phyloP scores from a whole-genome alignment of 2,329 filamentous ascomycete genomes.

The Rachicladosporium sp. region DNA sequence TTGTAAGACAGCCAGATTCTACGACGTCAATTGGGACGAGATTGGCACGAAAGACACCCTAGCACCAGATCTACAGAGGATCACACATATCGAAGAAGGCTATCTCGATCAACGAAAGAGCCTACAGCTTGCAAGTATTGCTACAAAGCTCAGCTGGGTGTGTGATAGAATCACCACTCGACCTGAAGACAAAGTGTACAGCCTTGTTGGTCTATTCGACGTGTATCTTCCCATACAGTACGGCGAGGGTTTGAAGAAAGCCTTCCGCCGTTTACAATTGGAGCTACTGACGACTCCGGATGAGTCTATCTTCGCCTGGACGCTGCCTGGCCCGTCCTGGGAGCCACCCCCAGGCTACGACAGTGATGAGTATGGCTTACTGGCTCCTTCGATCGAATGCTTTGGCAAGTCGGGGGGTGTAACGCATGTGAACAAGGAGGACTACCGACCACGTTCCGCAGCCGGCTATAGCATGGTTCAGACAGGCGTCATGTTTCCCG shows the following conservation, averaged over 20 bases:
- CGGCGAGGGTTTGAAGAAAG: constrained; percentile 9
- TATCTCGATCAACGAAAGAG: no score
- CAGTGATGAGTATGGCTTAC: no score
- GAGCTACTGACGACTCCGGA: constrained; percentile 14
- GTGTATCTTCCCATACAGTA: constrained; percentile 15
- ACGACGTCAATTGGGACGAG: neutral
- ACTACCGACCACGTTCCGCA: no score
- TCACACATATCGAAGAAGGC: constrained; percentile 5
- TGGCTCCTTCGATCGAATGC: no score
- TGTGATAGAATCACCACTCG: constrained; percentile 9
- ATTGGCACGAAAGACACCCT: constrained; percentile 1
- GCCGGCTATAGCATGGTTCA: no score
- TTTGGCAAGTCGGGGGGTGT: no score
- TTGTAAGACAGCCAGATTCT: neutral
- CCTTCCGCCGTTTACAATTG: constrained; percentile 15
- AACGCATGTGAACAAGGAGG: no score
- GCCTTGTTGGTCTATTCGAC: constrained; percentile 13
- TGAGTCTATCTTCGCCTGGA: constrained; percentile 15
- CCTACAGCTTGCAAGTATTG: constrained; percentile 1
- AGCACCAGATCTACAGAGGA: neutral
- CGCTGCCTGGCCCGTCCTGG: no score
- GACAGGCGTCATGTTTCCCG: no score
- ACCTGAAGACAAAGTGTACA: constrained; percentile 13
- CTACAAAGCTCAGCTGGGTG: constrained; percentile 9
- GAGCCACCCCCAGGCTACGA: no score